Conservation (phyloP, 345 rosid species). For the Pugionium cornutum region DNA sequence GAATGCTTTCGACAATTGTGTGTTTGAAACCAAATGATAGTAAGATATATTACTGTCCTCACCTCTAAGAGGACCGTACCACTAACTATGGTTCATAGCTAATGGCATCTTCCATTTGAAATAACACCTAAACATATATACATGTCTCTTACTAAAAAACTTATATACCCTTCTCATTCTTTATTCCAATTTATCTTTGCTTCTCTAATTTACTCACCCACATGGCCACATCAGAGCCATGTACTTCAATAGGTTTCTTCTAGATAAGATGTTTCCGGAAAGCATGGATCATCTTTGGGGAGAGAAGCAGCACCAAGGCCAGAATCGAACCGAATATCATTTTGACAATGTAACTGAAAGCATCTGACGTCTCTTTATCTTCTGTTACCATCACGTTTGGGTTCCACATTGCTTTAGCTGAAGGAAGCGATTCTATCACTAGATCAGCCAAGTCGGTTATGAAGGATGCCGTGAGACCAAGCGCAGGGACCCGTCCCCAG, state of each 20-base stretch:
- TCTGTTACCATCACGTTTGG: slow-evolving; percentile 38
- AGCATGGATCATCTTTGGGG: slow-evolving; percentile 55
- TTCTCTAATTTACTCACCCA: no score
- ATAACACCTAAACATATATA: no score
- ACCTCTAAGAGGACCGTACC: no score
- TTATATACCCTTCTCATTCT: no score
- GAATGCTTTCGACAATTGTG: no score
- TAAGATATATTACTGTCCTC: no score
- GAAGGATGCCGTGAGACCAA: slow-evolving; percentile 74
- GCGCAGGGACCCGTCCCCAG: slow-evolving; percentile 93
- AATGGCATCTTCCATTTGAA: no score
- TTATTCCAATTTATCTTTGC: no score
- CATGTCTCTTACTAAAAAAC: no score
- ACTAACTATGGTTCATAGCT: no score
- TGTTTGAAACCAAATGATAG: no score
- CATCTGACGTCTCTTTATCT: slow-evolving; percentile 51
- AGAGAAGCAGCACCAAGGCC: slow-evolving; percentile 65
- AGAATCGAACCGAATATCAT: slow-evolving; percentile 75
- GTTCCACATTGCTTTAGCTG: slow-evolving; percentile 55
- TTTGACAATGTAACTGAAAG: slow-evolving; percentile 51
- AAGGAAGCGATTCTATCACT: slow-evolving; percentile 79
- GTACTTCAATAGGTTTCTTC: slow-evolving; percentile 5
- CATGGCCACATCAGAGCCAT: no score
- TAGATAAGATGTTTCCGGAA: slow-evolving; percentile 58
- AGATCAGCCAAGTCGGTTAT: slow-evolving; percentile 91